A percentile compares a stretch with the other conserved stretches of the same genome.
Conservation (phyloP, 306 rosid species). For the Cucurbita argyrosperma region DNA sequence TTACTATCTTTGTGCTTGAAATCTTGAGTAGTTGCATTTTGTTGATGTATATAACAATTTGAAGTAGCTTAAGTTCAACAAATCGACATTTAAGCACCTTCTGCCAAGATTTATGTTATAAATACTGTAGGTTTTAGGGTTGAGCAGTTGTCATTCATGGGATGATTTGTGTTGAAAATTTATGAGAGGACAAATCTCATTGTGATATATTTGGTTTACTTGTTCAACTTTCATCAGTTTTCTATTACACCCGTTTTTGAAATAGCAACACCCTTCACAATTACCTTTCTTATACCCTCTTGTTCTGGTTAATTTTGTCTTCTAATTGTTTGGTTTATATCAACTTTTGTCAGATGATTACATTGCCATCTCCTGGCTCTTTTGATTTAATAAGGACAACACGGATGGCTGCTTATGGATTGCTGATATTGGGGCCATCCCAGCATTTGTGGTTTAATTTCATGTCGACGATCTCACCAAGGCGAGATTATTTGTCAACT, state of each 20-base stretch:
- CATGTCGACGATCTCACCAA: conserved; percentile 38
- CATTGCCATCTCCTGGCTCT: conserved; percentile 30
- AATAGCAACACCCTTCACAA: not conserved
- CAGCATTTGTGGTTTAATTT: conserved; percentile 62
- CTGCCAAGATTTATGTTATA: not conserved
- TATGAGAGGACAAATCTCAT: not conserved
- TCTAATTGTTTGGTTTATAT: not conserved
- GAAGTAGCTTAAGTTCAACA: not conserved
- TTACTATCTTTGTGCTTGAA: not conserved
- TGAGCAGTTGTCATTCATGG: not conserved
- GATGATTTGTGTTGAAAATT: not conserved
- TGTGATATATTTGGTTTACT: not conserved
- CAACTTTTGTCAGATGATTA: conserved; percentile 28
- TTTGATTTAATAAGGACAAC: conserved; percentile 35
- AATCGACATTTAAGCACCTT: not conserved
- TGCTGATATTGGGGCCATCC: conserved; percentile 63
- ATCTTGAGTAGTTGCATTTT: not conserved
- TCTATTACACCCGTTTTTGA: not conserved
- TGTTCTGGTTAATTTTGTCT: not conserved
- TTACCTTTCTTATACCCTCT: not conserved
- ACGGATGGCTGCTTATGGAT: conserved; percentile 53
- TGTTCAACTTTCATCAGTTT: conserved; percentile 1
- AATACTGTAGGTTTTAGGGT: not conserved
- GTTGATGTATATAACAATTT: not conserved
- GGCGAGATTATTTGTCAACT: conserved; percentile 40